phyloP scores from a whole-genome alignment of 169 alveolate species.

The Plasmodium inui region DNA sequence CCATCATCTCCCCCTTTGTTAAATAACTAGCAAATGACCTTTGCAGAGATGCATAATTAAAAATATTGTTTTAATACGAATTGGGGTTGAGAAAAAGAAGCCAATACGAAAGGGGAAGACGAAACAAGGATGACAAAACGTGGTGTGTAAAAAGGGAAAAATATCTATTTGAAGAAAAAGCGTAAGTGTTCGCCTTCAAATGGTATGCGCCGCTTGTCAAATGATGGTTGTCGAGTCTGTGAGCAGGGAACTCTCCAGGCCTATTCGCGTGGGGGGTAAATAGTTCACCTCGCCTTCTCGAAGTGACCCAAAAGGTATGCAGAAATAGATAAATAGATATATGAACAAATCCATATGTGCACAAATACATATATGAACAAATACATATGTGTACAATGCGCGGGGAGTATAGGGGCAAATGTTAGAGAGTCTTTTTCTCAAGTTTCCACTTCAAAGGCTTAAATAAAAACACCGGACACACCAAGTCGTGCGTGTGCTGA shows the following conservation, averaged over 20 bases:
- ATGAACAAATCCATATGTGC: neutral
- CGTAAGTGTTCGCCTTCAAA: neutral
- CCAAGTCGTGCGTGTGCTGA: conserved; percentile 58
- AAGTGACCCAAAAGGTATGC: neutral
- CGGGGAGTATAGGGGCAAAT: neutral
- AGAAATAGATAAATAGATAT: too few species aligned
- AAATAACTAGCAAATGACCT: neutral
- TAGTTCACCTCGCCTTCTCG: neutral
- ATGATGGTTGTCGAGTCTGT: neutral
- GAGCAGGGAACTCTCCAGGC: neutral
- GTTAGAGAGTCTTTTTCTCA: conserved; percentile 11
- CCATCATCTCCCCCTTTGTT: neutral
- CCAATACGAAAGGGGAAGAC: neutral
- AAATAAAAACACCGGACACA: conserved; percentile 67
- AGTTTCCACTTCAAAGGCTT: conserved; percentile 70
- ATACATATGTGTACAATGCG: neutral
- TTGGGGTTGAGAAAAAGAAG: neutral
- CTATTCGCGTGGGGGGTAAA: neutral
- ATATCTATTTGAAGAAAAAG: neutral
- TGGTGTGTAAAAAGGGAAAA: neutral
- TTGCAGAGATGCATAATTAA: neutral
- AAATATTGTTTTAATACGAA: neutral
- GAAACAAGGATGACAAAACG: neutral
- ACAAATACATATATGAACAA: neutral
- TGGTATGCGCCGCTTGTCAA: neutral